Evolutionary conservation across 2,329 filamentous ascomycete species (phyloP).

Genomic region (Knufia fluminis): DNA sequence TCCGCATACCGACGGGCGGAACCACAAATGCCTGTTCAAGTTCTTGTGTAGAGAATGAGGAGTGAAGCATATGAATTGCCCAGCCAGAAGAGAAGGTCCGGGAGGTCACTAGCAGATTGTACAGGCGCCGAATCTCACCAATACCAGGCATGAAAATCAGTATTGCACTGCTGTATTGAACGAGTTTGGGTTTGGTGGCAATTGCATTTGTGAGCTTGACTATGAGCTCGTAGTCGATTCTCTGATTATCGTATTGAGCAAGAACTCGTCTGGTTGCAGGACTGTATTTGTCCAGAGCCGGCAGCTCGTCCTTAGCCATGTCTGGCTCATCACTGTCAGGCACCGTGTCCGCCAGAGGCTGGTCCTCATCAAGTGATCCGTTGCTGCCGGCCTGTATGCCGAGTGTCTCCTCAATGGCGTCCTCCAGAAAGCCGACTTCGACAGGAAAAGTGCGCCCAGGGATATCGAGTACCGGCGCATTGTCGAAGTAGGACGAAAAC

Average conservation of each 20-base stretch:
- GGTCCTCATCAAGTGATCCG: slow-evolving; percentile 22
- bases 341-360: slow-evolving; percentile 31
- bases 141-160: slow-evolving; percentile 93
- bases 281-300: slow-evolving; percentile 51
- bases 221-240: slow-evolving; percentile 81
- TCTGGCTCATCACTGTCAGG: slow-evolving; percentile 38
- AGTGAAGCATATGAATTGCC: slow-evolving; percentile 85
- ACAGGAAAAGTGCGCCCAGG: slow-evolving; percentile 93
- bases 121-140: slow-evolving; percentile 79
- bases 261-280: slow-evolving; percentile 65
- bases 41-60: slow-evolving; percentile 89
- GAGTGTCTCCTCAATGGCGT: slow-evolving; percentile 79
- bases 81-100: slow-evolving; percentile 66
- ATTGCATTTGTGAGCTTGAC: slow-evolving; percentile 69
- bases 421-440: slow-evolving; percentile 76
- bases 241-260: slow-evolving; percentile 75
- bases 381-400: slow-evolving; percentile 55
- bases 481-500: slow-evolving; percentile 74
- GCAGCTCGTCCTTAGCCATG: slow-evolving; percentile 9
- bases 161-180: slow-evolving; percentile 74
- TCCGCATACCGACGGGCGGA: slow-evolving; percentile 70
- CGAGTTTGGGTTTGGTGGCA: slow-evolving; percentile 57
- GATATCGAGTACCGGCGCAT: slow-evolving; percentile 79
- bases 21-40: slow-evolving; percentile 87
- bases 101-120: slow-evolving; percentile 73